Percentiles rank a stretch among this genome's conserved stretches.
phyloP scores from a whole-genome alignment of 257 asterid genomes.

The Phtheirospermum japonicum region DNA sequence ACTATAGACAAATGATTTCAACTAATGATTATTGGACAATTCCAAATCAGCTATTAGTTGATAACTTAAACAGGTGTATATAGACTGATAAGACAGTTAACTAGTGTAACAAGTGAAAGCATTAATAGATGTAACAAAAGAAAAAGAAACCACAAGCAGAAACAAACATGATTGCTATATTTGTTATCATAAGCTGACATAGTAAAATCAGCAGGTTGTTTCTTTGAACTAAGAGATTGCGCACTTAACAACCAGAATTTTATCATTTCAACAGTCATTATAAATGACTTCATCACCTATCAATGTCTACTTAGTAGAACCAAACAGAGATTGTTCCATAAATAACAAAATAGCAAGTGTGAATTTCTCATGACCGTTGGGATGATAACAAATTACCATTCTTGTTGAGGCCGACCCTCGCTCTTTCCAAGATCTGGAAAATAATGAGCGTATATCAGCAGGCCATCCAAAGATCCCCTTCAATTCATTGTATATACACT shows the following conservation, averaged over 20 bases:
- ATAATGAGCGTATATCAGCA: conserved; percentile 57
- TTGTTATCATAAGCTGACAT: conserved; percentile 2
- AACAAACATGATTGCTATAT: not conserved
- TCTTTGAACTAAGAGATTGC: conserved; percentile 9
- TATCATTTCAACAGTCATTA: conserved; percentile 4
- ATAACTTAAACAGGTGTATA: not conserved
- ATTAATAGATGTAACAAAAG: not conserved
- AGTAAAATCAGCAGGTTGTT: not conserved
- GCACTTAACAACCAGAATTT: not conserved
- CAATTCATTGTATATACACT: conserved; percentile 91
- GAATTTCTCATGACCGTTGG: conserved; percentile 7
- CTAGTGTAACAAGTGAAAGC: not conserved
- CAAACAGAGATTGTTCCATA: not conserved
- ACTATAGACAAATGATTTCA: conserved; percentile 5
- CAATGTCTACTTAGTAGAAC: not conserved
- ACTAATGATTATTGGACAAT: not conserved
- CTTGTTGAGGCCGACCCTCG: conserved; percentile 51
- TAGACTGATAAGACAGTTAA: not conserved
- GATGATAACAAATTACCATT: conserved; percentile 43
- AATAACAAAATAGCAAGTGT: not conserved
- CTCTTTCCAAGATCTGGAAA: conserved; percentile 58
- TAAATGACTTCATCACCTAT: conserved; percentile 10
- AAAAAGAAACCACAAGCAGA: not conserved
- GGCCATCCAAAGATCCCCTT: conserved; percentile 75
- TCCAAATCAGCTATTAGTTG: conserved; percentile 10